Percentiles rank a stretch among this genome's conserved stretches.
Conservation (phyloP, 1,284 basidiomycete species). For the Moniliella sp. region DNA sequence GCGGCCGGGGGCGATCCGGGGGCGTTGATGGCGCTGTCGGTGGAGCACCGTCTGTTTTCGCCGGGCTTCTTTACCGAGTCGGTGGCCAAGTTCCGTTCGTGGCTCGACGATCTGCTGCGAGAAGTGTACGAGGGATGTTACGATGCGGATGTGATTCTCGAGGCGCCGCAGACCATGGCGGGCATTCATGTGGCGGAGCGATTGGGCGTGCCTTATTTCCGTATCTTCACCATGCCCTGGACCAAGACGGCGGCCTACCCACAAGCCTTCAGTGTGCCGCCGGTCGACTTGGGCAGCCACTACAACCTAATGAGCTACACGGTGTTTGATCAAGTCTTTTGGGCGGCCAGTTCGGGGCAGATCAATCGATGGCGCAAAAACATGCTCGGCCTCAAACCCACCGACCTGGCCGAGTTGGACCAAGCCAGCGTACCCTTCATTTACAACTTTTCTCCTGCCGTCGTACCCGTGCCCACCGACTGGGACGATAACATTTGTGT, state of each 20-base stretch:
- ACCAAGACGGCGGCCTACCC: constrained; percentile 66
- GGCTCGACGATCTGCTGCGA: constrained; percentile 80
- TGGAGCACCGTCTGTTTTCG: constrained; percentile 58
- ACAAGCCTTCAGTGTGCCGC: constrained; percentile 89
- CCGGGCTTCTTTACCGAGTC: constrained; percentile 79
- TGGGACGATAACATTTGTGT: constrained; percentile 89
- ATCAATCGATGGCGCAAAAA: constrained; percentile 85
- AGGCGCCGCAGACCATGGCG: constrained; percentile 91
- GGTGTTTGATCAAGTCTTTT: constrained; percentile 93
- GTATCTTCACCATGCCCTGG: constrained; percentile 66
- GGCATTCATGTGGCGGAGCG: constrained; percentile 95
- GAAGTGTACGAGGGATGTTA: constrained; percentile 90
- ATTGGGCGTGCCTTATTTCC: constrained; percentile 70
- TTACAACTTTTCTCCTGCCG: constrained; percentile 76
- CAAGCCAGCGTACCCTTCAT: constrained; percentile 88
- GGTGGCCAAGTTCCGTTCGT: constrained; percentile 76
- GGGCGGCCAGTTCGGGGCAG: constrained; percentile 65
- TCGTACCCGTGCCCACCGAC: constrained; percentile 53
- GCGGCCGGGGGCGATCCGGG: constrained; percentile 82
- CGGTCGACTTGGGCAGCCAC: constrained; percentile 61
- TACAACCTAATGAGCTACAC: constrained; percentile 96
- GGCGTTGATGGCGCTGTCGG: constrained; percentile 46
- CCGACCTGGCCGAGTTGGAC: constrained; percentile 74
- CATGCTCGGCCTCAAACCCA: constrained; percentile 56
- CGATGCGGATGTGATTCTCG: constrained; percentile 71